Evolutionary conservation across 108 stramenopile genomes (phyloP), one percentile per base, ranked within the genome.

Genomic region (Nitzschia palea): DNA sequence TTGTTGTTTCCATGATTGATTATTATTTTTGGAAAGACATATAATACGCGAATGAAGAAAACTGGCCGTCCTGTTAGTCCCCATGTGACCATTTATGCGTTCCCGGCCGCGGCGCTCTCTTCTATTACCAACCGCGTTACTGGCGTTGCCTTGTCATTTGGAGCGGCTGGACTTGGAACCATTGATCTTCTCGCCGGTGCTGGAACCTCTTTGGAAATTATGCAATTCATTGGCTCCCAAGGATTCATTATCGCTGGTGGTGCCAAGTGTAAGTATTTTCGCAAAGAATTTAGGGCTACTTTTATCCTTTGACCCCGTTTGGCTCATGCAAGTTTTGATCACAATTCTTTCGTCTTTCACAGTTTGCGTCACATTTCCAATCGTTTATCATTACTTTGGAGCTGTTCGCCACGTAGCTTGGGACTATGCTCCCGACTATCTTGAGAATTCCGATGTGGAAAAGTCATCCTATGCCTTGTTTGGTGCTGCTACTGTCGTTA

Each of bases 61-160:
- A 93, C 85, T 5, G 95, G 90, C 15, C 84, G 95, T 28, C 96
- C 96, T 30, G 89, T 97, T 14, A 88, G 86, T 34, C 98, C 98
- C 23, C 98, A 98, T 74, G 94, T 98, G 28, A 90, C 89, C 65
- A 96, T 97, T 58, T 98, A 97, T 71, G 63, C 87, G 37, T 97
- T 97, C 69, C 98, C 98, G 31, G 76, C 91, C 2, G 83, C 67
- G 14, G 97, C 96, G 36, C 25, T 97, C 22, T 67, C 91, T 9
- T 92, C 90, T 50, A 97, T 97, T 77, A 85, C 93, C 44, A 97
- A 94, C 55, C 95, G 98, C 37, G 88, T 96, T 40, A 98, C 97
- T 15, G 98, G 98, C 2, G 80, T 85, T 34, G 68, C 71, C 40
- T 78, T 97, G 22, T 79, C 90, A 2, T 83, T 89, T 51, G 98